Base-by-base conservation (phyloP, 192 early-diverging fungal genomes). In the Coemansia sp. region DNA sequence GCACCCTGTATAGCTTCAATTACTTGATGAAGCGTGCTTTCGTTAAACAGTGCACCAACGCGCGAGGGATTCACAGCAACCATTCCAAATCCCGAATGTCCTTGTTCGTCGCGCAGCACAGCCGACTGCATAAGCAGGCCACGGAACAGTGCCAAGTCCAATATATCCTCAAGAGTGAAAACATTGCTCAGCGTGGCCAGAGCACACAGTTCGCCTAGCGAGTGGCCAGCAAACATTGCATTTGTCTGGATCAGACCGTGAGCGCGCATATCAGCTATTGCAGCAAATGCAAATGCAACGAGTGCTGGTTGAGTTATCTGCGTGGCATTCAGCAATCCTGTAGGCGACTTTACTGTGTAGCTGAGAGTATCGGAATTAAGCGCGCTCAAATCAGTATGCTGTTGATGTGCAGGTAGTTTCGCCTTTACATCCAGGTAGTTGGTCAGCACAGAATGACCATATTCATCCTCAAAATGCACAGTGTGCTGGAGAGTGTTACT, bases 91-190 rank as follows among this genome's bases (percentile, higher is more conserved):
- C 92, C 86, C 49, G 95, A 95, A 32, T 87, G 87, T 22, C 93
- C 93, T 17, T 84, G 56, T 1, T 66, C 60, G 61, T 96, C 92
- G 53, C 94, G 89, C 49, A 84, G 72, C 7, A 98, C 94, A 24
- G 94, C 92, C 29, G 89, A 86, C 84, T 97, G 95, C 95, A 97
- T 97, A 17, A 94, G 90, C 90, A 95, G 89, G 66, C 95, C 95
- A 67, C 95, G 89, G 84, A 92, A 97, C 73, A 97, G 95, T 12
- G 89, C 89, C 43, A 97, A 86, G 62, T 95, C 95, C 49, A 94
- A 86, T 3, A 94, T 62, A 19, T 88, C 83, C 62, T 94, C 90
- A 45, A 95, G 82, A 2, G 87, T 81, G 7, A 98, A 78, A 0
- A 95, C 85, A 63, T 92, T 86, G 60, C 88, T 89, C 41, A 96